Evolutionary conservation across 306 rosid genomes (phyloP).

Genomic region (Trifolium fragiferum): DNA sequence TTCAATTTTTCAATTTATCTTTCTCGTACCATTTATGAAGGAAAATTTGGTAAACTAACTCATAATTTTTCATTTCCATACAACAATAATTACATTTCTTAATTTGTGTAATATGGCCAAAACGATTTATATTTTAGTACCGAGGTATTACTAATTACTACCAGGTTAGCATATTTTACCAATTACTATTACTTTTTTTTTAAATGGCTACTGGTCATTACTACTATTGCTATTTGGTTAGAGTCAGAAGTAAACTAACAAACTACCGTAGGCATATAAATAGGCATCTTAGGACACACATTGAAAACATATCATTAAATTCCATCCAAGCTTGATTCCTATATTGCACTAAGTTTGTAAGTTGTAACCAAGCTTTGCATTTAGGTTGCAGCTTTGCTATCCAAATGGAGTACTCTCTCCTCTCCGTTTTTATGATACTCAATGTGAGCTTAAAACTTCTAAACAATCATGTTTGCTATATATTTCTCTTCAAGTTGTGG

Average conservation of each 20-base stretch:
- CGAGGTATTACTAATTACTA: too few species aligned
- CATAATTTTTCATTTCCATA: too few species aligned
- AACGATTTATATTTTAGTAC: too few species aligned
- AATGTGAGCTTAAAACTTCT: conserved; percentile 49
- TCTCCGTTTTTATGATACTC: conserved; percentile 49
- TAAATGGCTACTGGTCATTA: too few species aligned
- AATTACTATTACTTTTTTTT: too few species aligned
- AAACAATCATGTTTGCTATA: neutral
- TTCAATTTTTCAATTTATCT: too few species aligned
- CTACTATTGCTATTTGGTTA: too few species aligned
- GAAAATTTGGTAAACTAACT: too few species aligned
- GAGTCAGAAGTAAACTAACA: neutral
- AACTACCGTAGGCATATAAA: neutral
- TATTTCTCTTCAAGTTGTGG: neutral
- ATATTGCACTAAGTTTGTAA: neutral
- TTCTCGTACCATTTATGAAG: too few species aligned
- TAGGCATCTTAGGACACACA: conserved; percentile 23
- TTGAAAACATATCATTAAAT: neutral
- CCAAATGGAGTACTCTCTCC: conserved; percentile 52
- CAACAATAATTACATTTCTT: too few species aligned
- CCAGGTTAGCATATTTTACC: too few species aligned
- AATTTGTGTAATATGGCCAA: too few species aligned
- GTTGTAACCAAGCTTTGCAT: neutral
- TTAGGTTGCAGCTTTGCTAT: conserved; percentile 14
- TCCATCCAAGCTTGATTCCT: neutral